A percentile compares a stretch with the other conserved stretches of the same genome.
These are phyloP conservation scores for Epithele typhae DNA, from an alignment of 768 basidiomycete species.

Conservation along the genomic window DNA sequence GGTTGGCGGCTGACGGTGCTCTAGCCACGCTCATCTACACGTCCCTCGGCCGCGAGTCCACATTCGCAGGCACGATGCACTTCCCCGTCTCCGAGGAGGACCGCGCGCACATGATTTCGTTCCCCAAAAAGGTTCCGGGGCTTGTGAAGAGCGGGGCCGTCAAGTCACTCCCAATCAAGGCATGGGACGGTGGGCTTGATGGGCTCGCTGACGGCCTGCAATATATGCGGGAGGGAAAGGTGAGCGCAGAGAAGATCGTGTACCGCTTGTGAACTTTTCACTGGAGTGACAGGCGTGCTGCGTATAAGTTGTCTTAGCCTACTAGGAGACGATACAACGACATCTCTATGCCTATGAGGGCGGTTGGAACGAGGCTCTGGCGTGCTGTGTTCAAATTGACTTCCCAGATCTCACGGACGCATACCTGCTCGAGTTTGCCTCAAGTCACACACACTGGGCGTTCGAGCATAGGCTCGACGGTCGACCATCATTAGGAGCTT, in stretches of 20 bases:
- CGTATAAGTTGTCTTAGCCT: background rate
- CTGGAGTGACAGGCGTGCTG: background rate
- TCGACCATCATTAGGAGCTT: too few relatives aligned
- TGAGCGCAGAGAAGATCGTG: slow-evolving; percentile 22
- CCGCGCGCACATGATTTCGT: slow-evolving; percentile 14
- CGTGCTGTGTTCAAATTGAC: too few relatives aligned
- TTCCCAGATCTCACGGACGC: too few relatives aligned
- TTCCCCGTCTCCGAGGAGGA: slow-evolving; percentile 10
- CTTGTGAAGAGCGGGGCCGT: slow-evolving; percentile 16
- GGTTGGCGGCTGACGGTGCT: too few relatives aligned
- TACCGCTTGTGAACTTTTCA: slow-evolving; percentile 10
- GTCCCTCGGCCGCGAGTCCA: slow-evolving; percentile 3
- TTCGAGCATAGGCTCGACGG: too few relatives aligned
- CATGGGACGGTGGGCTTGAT: slow-evolving; percentile 17
- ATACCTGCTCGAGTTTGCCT: too few relatives aligned
- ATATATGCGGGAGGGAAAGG: slow-evolving; percentile 24
- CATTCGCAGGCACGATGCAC: slow-evolving; percentile 1
- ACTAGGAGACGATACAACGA: background rate
- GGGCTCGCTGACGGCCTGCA: slow-evolving; percentile 16
- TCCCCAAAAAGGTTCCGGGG: slow-evolving; percentile 13
- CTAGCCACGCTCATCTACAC: slow-evolving; percentile 6
- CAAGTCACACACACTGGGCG: too few relatives aligned
- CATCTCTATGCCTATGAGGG: background rate
- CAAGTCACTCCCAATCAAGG: slow-evolving; percentile 17
- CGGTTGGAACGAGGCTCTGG: too few relatives aligned